Conservation (phyloP, 2,329 filamentous ascomycete genomes). For the Colletotrichum nymphaeae region DNA sequence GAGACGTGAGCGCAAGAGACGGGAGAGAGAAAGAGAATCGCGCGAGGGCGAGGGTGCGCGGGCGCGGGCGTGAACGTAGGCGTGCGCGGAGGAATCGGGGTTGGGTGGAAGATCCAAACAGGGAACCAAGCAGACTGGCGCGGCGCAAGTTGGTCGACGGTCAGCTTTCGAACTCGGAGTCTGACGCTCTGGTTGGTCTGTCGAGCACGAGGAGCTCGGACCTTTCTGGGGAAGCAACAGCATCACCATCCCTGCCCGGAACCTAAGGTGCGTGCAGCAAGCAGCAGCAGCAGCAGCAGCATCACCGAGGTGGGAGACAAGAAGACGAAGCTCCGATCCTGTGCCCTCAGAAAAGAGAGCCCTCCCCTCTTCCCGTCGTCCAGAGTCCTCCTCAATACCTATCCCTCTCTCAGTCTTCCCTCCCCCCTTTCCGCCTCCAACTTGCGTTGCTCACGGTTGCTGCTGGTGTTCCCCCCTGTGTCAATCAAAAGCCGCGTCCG, state of each 20-base stretch:
- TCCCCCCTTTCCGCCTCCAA: background rate
- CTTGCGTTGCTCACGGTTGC: background rate
- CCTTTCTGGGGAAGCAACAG: conserved; percentile 16
- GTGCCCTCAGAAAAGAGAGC: no score
- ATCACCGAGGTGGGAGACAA: background rate
- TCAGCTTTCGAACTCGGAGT: background rate
- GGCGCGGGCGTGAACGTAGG: background rate
- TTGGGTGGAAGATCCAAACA: conserved; percentile 32
- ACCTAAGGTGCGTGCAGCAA: conserved; percentile 22
- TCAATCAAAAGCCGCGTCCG: conserved; percentile 6
- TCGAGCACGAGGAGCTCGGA: conserved; percentile 33
- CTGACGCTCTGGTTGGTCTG: conserved; percentile 25
- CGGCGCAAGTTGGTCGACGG: background rate
- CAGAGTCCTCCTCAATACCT: background rate
- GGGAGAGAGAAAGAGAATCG: background rate
- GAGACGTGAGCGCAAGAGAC: background rate
- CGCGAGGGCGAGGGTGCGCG: background rate
- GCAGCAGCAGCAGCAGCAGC: background rate
- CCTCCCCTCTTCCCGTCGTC: no score
- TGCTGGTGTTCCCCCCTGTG: conserved; percentile 19
- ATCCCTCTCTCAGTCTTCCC: background rate
- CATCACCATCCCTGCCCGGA: conserved; percentile 35
- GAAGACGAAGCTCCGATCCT: conserved; percentile 16
- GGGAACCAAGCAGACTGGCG: conserved; percentile 20
- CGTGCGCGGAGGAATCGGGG: conserved; percentile 20